These are phyloP conservation scores for Erodium chrysanthum DNA, from an alignment of 441 rosid species.

Conservation along the genomic window DNA sequence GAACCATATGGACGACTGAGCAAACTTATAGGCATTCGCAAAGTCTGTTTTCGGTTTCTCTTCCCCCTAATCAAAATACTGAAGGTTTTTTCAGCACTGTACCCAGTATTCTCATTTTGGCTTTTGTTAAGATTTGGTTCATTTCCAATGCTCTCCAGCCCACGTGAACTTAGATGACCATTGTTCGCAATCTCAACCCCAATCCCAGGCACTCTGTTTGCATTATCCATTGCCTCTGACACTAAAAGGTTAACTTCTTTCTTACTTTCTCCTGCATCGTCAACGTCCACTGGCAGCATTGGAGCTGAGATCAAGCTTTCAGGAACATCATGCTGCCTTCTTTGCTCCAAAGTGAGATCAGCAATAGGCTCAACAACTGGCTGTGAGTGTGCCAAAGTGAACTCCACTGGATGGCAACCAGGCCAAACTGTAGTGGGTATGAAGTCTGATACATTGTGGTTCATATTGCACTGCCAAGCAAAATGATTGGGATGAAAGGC, in stretches of 20 bases:
- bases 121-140: slow-evolving; percentile 25
- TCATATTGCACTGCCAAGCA: slow-evolving; percentile 74
- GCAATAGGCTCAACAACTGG: slow-evolving; percentile 57
- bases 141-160: slow-evolving; percentile 24
- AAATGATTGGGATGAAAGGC: slow-evolving; percentile 76
- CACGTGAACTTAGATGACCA: slow-evolving; percentile 26
- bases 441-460: slow-evolving; percentile 52
- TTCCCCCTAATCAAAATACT: slow-evolving; percentile 86
- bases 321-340: slow-evolving; percentile 26
- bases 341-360: slow-evolving; percentile 38
- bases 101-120: slow-evolving; percentile 24
- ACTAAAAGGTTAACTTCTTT: slow-evolving; percentile 34
- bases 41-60: slow-evolving; percentile 79
- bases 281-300: slow-evolving; percentile 46
- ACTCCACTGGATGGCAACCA: slow-evolving; percentile 62
- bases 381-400: slow-evolving; percentile 38
- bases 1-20: slow-evolving; percentile 86
- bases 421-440: slow-evolving; percentile 72
- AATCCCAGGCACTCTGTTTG: slow-evolving; percentile 25
- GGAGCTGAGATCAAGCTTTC: slow-evolving; percentile 31
- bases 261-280: slow-evolving; percentile 31
- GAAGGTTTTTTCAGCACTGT: slow-evolving; percentile 53
- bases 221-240: slow-evolving; percentile 25
- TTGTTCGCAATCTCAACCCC: slow-evolving; percentile 28
- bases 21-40: slow-evolving; percentile 89